Evolutionary conservation across 2,329 filamentous ascomycete genomes (phyloP).

Genomic region (Claviceps africana): DNA sequence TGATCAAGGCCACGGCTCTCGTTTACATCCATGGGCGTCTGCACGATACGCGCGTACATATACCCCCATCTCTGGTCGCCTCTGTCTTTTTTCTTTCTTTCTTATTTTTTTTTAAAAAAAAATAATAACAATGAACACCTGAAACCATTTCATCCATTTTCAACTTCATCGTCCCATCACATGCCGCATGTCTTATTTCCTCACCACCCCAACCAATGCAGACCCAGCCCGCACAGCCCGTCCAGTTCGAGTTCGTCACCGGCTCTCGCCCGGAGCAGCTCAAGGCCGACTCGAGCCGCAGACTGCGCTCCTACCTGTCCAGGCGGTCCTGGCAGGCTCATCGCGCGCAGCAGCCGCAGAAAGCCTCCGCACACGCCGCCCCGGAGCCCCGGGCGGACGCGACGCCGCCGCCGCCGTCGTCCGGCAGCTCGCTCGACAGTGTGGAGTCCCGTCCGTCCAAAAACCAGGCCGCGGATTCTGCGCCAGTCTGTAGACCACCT

Average conservation of each 20-base stretch:
- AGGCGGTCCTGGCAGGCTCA: slow-evolving; percentile 10
- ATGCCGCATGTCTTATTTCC: no score
- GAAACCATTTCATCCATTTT: no score
- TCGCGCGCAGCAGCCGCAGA: not conserved
- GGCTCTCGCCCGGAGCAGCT: slow-evolving; percentile 12
- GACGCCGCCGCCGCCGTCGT: not conserved
- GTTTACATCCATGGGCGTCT: not conserved
- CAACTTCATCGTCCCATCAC: no score
- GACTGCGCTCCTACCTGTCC: slow-evolving; percentile 11
- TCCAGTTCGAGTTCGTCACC: slow-evolving; percentile 11
- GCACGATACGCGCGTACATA: no score
- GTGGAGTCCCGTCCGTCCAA: not conserved
- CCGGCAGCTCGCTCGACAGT: not conserved
- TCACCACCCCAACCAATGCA: not conserved
- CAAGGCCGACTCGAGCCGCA: slow-evolving; percentile 9
- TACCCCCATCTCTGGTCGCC: no score
- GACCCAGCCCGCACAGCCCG: not conserved
- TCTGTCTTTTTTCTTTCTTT: no score
- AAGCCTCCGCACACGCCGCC: no score
- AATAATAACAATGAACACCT: no score
- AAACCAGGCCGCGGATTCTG: not conserved
- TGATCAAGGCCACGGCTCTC: no score
- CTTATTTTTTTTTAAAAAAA: no score
- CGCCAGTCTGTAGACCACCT: no score
- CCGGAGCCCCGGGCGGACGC: no score